phyloP scores from a whole-genome alignment of 108 stramenopile genomes.

The Cyclotella cryptica region DNA sequence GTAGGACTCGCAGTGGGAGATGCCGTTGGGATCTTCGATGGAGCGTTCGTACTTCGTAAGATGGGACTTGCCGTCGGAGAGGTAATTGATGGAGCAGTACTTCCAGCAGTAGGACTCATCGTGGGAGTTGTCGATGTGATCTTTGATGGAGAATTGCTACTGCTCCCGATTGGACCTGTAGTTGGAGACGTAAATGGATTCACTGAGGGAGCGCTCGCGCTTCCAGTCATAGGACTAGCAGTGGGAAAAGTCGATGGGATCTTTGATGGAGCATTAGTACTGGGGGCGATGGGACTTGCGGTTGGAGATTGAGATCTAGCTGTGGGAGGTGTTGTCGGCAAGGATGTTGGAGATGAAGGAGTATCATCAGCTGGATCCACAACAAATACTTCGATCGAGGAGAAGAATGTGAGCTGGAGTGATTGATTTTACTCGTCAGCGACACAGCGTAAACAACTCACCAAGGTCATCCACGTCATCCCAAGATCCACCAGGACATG shows the following conservation, averaged over 20 bases:
- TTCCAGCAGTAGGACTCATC: too few species aligned
- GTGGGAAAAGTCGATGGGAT: not conserved
- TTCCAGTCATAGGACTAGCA: not conserved
- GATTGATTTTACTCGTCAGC: not conserved
- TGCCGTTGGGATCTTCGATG: not conserved
- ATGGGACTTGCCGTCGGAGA: too few species aligned
- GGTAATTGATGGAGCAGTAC: too few species aligned
- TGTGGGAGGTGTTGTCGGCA: not conserved
- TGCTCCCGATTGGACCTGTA: too few species aligned
- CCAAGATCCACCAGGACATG: not conserved
- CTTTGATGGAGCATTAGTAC: not conserved
- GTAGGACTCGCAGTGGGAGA: not conserved
- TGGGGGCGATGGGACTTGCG: not conserved
- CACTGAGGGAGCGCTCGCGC: too few species aligned
- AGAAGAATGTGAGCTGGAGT: too few species aligned
- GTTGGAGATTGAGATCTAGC: not conserved
- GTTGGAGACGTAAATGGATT: too few species aligned
- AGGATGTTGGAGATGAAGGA: not conserved
- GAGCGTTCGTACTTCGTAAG: not conserved
- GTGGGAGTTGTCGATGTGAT: not conserved
- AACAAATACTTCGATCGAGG: not conserved
- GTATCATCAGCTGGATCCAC: not conserved
- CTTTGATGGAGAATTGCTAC: too few species aligned
- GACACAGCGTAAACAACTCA: not conserved
- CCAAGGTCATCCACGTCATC: conserved; percentile 13